Evolutionary conservation across 2,329 filamentous ascomycete genomes (phyloP), one percentile per base, ranked within the genome.

Genomic region (Aspergillus sojae): DNA sequence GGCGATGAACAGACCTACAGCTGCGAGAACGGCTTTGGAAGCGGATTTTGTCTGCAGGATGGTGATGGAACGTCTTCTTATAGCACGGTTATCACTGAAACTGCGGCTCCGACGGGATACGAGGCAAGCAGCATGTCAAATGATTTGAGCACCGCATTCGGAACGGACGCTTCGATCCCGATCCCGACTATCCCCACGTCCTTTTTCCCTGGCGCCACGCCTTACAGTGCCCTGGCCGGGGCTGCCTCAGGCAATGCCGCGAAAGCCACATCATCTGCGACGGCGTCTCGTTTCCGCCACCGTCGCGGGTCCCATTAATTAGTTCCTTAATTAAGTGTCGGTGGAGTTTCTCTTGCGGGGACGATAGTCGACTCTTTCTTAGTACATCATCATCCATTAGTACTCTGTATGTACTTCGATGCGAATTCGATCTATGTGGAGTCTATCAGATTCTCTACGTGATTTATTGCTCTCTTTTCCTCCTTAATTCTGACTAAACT

Each of bases 21-120:
- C 28, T 87, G 85, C 72, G 72, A 78, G 48, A 84, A 78, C 64
- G 84, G 81, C 1, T 86, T 83, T 65, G 82, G 82, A 6, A 69
- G 69, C 2, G 82, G 83, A 4, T 79, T 75, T 19, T 86, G 84
- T 67, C 68, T 86, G 54, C 76, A 80, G 65, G 58, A 65, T 11
- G 67, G 67, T 16, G 59, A 65, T 34, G 67, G 63, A 14, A 43
- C 61, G 21, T 63, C 66, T 21, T 61, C 66, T 23, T 75, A 73
- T 56, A 67, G 41, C 39, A 68, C 65, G 23, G 73, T 68, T 6
- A 66, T 67, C 46, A 70, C 69, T 16, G 68, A 68, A 45, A 72
- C 69, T 10, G 54, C 67, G 19, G 67, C 71, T 6, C 73, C 72
- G 11, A 69, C 71, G 3, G 73, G 68, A 4, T 75, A 34, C n/a